Evolutionary conservation across 2,329 filamentous ascomycete species (phyloP), one percentile per base, ranked within the genome.

Genomic region (Fusarium sambucinum): DNA sequence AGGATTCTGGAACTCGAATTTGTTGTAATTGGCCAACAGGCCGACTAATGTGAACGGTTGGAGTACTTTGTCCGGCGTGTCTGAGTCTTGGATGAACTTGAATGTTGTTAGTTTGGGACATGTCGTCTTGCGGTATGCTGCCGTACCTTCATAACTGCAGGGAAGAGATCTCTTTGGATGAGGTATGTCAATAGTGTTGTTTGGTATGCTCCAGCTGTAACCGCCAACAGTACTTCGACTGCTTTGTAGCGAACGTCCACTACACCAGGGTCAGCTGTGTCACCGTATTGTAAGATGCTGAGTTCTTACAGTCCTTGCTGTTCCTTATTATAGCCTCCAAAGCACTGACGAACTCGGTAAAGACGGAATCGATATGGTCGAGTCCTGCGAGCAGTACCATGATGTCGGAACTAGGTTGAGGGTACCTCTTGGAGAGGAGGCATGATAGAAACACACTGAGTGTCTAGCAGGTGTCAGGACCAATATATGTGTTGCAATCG

Each of bases 1-100:
- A 1, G 95, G 95, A 73, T 99, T 99, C 77, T 97, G 94, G 59
- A 96, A 95, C 79, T 99, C 96, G 75, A 99, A 99, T 79, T 98
- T 99, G 86, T 99, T 98, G 85, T 98, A 98, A 80, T 98, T 99
- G 69, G 93, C 92, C 54, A 99, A 83, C 6, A 98, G 85, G 14
- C 95, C 95, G 21, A 97, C 85, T 12, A 98, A 86, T 16, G 91
- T 88, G 70, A 97, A 94, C 1, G 95, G 91, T 60, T 92, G 87
- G 42, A 93, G 86, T 59, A 87, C 88, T 73, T 86, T 84, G 19
- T 84, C 81, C 33, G 87, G 83, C 25, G 86, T 85, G 63, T 93
- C 89, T 44, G 90, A 87, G 70, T 97, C 93, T 81, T 96, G 91
- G 62, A 96, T 88, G 76, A 94, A 92, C 92, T 94, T 25, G 69